Evolutionary conservation across 78 protist species (phyloP).

Genomic region (Emiliania huxleyi): DNA sequence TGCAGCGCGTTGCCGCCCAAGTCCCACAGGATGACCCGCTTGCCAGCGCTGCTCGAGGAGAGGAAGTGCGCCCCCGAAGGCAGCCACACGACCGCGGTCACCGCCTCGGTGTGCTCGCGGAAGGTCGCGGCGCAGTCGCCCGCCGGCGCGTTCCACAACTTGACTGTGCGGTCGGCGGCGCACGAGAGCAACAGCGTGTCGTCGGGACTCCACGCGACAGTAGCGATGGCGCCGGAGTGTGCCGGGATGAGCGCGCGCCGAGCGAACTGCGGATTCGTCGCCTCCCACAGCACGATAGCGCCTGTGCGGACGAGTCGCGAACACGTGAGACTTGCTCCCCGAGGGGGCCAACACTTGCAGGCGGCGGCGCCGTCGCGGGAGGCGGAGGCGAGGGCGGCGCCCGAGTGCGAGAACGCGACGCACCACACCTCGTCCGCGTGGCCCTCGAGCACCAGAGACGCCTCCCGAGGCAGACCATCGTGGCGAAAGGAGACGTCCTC

Average conservation of each 20-base stretch:
- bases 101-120: slow-evolving; percentile 63
- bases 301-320: no score
- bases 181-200: slow-evolving; percentile 48
- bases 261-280: no score
- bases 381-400: slow-evolving; percentile 70
- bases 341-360: no score
- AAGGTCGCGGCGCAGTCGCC: slow-evolving; percentile 36
- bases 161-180: slow-evolving; percentile 26
- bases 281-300: slow-evolving; percentile 69
- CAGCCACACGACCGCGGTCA: slow-evolving; percentile 72
- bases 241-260: not conserved
- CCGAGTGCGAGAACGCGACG: slow-evolving; percentile 67
- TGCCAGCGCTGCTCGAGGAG: slow-evolving; percentile 52
- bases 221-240: not conserved
- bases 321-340: no score
- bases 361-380: slow-evolving; percentile 67
- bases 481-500: no score
- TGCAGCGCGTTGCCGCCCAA: not conserved
- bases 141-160: slow-evolving; percentile 39
- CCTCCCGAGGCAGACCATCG: no score
- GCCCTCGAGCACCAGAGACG: slow-evolving; percentile 47
- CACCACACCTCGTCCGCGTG: slow-evolving; percentile 84
- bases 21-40: not conserved
- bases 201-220: slow-evolving; percentile 26
- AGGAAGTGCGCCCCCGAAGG: slow-evolving; percentile 64